Conservation (phyloP, 129 eudicot species). For the Tagetes erecta region DNA sequence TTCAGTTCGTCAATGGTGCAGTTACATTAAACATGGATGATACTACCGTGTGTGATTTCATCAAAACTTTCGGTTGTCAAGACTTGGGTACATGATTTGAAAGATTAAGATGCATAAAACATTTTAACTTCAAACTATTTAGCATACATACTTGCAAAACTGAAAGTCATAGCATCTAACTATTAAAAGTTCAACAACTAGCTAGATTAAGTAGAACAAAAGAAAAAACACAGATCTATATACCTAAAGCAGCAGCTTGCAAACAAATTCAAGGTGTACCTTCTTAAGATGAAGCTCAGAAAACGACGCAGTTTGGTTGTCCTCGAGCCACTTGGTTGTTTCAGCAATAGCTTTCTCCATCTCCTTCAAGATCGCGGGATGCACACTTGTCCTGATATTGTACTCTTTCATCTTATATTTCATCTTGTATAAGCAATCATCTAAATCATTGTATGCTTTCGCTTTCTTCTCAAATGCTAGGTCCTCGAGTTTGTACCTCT, state of each 20-base stretch:
- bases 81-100: too few relatives aligned
- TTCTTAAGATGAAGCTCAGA: conserved; percentile 2
- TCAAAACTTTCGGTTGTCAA: too few relatives aligned
- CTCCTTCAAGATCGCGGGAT: not conserved
- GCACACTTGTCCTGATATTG: not conserved
- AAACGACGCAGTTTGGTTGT: conserved; percentile 9
- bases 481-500: conserved; percentile 23
- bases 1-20: too few relatives aligned
- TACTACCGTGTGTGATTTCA: too few relatives aligned
- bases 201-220: too few relatives aligned
- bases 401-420: conserved; percentile 5
- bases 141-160: too few relatives aligned
- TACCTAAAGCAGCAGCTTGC: not conserved
- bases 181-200: too few relatives aligned
- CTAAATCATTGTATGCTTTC: conserved; percentile 19
- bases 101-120: too few relatives aligned
- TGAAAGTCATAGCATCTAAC: too few relatives aligned
- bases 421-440: conserved; percentile 19
- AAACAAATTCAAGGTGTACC: conserved; percentile 8
- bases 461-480: conserved; percentile 20
- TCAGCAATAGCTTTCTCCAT: conserved; percentile 16
- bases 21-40: too few relatives aligned
- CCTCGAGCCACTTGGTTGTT: conserved; percentile 19
- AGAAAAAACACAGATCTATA: not conserved
- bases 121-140: too few relatives aligned